Evolutionary conservation across 106 monocot species (phyloP).

Genomic region (Dactylorhiza incarnata): DNA sequence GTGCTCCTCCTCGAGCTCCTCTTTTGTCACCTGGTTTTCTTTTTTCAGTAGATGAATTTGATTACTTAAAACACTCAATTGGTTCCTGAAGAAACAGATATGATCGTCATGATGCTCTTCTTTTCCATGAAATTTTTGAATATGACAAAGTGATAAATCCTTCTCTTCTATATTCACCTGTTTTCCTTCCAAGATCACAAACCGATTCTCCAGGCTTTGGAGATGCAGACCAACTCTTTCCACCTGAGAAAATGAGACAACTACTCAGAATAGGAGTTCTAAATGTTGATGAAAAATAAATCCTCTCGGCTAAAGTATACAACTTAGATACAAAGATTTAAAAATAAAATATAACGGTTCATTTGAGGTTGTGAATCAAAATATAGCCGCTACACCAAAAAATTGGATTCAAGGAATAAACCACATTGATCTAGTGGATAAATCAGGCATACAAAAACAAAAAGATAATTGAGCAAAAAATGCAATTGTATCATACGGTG

Average conservation of each 20-base stretch:
- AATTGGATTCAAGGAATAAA: background rate
- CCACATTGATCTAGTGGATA: too few relatives aligned
- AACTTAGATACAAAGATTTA: background rate
- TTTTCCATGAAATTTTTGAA: constrained; percentile 29
- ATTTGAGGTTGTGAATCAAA: background rate
- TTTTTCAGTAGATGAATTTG: constrained; percentile 21
- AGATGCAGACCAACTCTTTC: constrained; percentile 12
- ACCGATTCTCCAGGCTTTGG: constrained; percentile 24
- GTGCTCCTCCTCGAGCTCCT: constrained; percentile 13
- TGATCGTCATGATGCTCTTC: constrained; percentile 17
- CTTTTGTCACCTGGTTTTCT: background rate
- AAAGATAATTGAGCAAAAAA: too few relatives aligned
- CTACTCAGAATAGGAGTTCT: background rate
- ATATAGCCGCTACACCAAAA: background rate
- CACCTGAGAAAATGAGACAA: constrained; percentile 13
- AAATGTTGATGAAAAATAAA: background rate
- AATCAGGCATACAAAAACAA: too few relatives aligned
- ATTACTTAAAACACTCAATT: constrained; percentile 14
- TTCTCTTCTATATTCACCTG: constrained; percentile 22
- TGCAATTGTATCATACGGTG: too few relatives aligned
- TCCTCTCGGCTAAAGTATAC: background rate
- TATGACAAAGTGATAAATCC: constrained; percentile 18
- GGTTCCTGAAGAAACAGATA: constrained; percentile 8
- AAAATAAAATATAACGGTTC: background rate
- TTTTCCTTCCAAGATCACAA: constrained; percentile 24